These are phyloP conservation scores for Apostasia ramifera DNA, from an alignment of 106 monocot species.

Conservation along the genomic window DNA sequence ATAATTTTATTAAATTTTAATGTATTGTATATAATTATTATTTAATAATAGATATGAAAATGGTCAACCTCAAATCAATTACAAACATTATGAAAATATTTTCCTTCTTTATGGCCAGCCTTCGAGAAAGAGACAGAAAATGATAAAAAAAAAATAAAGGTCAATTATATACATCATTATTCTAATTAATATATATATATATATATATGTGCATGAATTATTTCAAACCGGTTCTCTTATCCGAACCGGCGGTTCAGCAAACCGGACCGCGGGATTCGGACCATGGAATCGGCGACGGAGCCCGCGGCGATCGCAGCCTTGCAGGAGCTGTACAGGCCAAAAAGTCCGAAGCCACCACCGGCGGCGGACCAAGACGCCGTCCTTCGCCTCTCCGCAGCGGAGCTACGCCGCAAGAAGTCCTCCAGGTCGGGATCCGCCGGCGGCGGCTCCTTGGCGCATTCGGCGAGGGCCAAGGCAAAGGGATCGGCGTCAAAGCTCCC, in stretches of 20 bases:
- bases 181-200: too few species aligned
- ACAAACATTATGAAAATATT: too few species aligned
- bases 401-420: background rate
- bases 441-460: conserved; percentile 24
- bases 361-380: conserved; percentile 6
- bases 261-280: conserved; percentile 2
- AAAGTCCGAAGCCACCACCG: conserved; percentile 2
- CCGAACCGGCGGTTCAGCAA: conserved; percentile 3
- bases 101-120: too few species aligned
- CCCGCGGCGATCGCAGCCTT: conserved; percentile 28
- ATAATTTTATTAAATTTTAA: too few species aligned
- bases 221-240: too few species aligned
- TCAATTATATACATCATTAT: too few species aligned
- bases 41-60: too few species aligned
- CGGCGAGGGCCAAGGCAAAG: conserved; percentile 28
- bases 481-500: conserved; percentile 12
- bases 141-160: too few species aligned
- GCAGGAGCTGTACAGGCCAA: conserved; percentile 27
- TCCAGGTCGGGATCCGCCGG: background rate
- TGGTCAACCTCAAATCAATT: too few species aligned
- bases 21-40: too few species aligned
- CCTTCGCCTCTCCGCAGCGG: background rate
- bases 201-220: too few species aligned
- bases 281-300: conserved; percentile 26
- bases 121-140: too few species aligned